These are phyloP conservation scores for Suillus variegatus DNA, from an alignment of 768 basidiomycete species.

Conservation along the genomic window DNA sequence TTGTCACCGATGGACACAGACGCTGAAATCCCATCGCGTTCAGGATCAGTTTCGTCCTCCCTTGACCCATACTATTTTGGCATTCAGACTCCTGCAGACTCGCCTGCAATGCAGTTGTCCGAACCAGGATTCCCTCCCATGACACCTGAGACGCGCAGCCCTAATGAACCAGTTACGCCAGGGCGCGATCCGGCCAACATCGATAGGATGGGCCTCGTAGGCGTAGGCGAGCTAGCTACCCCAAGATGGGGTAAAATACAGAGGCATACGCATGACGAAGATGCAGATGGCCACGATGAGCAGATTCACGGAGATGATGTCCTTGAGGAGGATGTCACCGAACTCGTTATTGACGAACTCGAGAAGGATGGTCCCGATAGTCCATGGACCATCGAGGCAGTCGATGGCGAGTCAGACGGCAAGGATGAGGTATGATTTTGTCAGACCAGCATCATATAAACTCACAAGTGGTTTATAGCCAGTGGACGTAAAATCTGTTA, in stretches of 20 bases:
- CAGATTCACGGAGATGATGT: slow-evolving; percentile 37
- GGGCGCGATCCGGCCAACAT: slow-evolving; percentile 76
- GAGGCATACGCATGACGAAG: slow-evolving; percentile 36
- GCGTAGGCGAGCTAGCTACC: slow-evolving; percentile 95
- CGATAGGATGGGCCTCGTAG: slow-evolving; percentile 86
- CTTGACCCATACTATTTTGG: slow-evolving; percentile 91
- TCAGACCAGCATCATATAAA: background rate
- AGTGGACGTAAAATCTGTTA: slow-evolving; percentile 43
- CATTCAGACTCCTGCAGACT: slow-evolving; percentile 65
- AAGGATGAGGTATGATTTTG: slow-evolving; percentile 57
- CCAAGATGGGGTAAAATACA: slow-evolving; percentile 82
- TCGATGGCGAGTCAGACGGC: slow-evolving; percentile 78
- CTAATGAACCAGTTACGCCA: slow-evolving; percentile 61
- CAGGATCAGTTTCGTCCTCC: slow-evolving; percentile 75
- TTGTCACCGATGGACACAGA: slow-evolving; percentile 44
- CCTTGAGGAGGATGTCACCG: slow-evolving; percentile 29
- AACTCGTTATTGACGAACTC: slow-evolving; percentile 29
- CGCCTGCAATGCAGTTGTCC: slow-evolving; percentile 52
- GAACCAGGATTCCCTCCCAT: slow-evolving; percentile 40
- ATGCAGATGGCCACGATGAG: slow-evolving; percentile 41
- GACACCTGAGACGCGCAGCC: slow-evolving; percentile 61
- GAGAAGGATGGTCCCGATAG: slow-evolving; percentile 69
- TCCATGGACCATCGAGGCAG: slow-evolving; percentile 87
- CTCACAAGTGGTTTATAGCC: slow-evolving; percentile 31
- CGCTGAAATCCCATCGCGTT: slow-evolving; percentile 52